Percentiles rank a stretch among this genome's conserved stretches.
phyloP scores from a whole-genome alignment of 257 asterid genomes.

The Solanum stenotomum region DNA sequence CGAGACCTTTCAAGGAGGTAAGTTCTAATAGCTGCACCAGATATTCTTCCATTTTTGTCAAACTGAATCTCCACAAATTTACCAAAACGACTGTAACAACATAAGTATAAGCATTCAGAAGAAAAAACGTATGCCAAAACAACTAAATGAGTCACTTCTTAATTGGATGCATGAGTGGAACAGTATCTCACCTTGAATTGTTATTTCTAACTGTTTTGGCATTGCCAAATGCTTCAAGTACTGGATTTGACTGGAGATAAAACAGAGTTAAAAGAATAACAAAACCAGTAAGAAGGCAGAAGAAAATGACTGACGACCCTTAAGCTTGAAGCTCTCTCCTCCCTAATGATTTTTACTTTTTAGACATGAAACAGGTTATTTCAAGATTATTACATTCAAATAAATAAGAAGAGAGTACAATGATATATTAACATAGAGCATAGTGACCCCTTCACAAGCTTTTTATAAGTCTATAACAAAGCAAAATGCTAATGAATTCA shows the following conservation, averaged over 20 bases:
- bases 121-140: neutral
- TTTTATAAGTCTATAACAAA: neutral
- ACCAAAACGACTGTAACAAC: slow-evolving; percentile 83
- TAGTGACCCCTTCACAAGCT: neutral
- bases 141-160: neutral
- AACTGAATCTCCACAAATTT: slow-evolving; percentile 97
- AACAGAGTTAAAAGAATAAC: neutral
- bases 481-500: neutral
- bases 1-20: slow-evolving; percentile 99
- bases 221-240: slow-evolving; percentile 18
- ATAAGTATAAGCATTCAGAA: neutral
- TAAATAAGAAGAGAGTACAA: neutral
- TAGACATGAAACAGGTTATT: neutral
- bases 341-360: neutral
- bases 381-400: neutral
- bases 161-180: neutral
- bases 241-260: slow-evolving; percentile 19
- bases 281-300: neutral
- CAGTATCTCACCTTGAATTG: slow-evolving; percentile 9
- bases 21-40: slow-evolving; percentile 98
- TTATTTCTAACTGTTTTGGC: slow-evolving; percentile 18
- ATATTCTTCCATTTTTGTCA: slow-evolving; percentile 84
- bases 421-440: neutral
- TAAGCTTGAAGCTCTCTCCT: neutral
- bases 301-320: neutral